Evolutionary conservation across 1,284 basidiomycete genomes (phyloP), one percentile per base, ranked within the genome.

Genomic region (Tremellales sp.): DNA sequence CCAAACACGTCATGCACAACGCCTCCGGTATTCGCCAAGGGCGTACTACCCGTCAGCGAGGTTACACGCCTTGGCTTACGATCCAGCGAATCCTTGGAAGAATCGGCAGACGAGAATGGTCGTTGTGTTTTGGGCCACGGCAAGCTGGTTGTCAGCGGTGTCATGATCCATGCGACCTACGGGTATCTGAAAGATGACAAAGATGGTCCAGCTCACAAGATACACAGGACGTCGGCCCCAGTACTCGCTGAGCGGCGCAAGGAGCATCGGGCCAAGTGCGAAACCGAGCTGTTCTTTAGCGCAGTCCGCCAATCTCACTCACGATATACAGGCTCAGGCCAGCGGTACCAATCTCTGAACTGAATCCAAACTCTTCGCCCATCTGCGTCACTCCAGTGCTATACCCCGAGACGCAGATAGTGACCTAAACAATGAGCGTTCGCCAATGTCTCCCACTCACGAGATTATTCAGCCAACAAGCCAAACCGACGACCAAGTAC

Each of bases 31-130:
- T 59, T 61, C 21, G 53, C 54, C 3, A 59, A 38, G 0, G 57
- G 57, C 3, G 54, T 46, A 13, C 57, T 59, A 32, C 7, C 19
- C 14, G 19, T 27, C 34, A 44, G 32, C 12, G 19, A 10, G 27
- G 19, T 36, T 13, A 24, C 35, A 33, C 12, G 14, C 25, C 1
- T n/a, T 8, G 3, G 51, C 55, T 38, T 43, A 61, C 57, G 60
- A 61, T 45, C 60, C 58, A 1, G 63, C 55, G 31, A 64, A 58
- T 19, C 64, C 64, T 37, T 61, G 58, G 2, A 66, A 52, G 54
- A 65, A 66, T 8, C 64, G 57, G 35, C 58, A 65, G 18, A 61
- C 58, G 26, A 63, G 38, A 4, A 66, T 46, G 0, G 57, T 61
- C 10, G 48, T 52, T 6, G 57, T 47, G 25, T 63, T 65, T 18